Conservation (phyloP, 1,139 yeast species). For the Blastobotrys apis region DNA sequence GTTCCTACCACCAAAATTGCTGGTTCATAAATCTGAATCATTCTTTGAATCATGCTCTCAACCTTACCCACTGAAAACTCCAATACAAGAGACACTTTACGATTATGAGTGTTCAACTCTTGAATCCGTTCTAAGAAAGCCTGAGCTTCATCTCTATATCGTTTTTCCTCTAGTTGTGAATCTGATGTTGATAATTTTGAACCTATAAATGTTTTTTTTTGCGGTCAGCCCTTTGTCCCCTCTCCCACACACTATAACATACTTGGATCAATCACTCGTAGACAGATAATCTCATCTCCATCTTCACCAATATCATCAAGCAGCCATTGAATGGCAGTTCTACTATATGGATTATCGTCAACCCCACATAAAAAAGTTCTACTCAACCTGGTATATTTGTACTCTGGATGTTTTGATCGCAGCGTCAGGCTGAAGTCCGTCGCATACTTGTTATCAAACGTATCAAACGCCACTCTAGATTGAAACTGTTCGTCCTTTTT, state of each 20-base stretch:
- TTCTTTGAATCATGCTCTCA: constrained; percentile 49
- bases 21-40: constrained; percentile 58
- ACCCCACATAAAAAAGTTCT: constrained; percentile 62
- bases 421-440: constrained; percentile 45
- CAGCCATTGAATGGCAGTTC: constrained; percentile 61
- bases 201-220: background rate
- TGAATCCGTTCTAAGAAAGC: constrained; percentile 43
- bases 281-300: constrained; percentile 60
- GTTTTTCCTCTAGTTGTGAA: constrained; percentile 31
- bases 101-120: constrained; percentile 29
- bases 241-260: no score
- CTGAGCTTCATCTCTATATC: constrained; percentile 40
- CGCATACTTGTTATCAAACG: constrained; percentile 43
- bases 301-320: constrained; percentile 58
- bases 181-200: constrained; percentile 23
- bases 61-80: constrained; percentile 64
- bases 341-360: constrained; percentile 53
- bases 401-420: constrained; percentile 54
- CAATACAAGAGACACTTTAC: constrained; percentile 45
- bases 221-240: constrained; percentile 1
- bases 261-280: constrained; percentile 51
- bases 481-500: no score
- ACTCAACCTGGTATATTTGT: constrained; percentile 51
- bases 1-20: constrained; percentile 64
- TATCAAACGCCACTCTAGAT: constrained; percentile 51